Base-by-base conservation (phyloP, 352 stramenopile genomes). In the Phytopythium montanum region DNA sequence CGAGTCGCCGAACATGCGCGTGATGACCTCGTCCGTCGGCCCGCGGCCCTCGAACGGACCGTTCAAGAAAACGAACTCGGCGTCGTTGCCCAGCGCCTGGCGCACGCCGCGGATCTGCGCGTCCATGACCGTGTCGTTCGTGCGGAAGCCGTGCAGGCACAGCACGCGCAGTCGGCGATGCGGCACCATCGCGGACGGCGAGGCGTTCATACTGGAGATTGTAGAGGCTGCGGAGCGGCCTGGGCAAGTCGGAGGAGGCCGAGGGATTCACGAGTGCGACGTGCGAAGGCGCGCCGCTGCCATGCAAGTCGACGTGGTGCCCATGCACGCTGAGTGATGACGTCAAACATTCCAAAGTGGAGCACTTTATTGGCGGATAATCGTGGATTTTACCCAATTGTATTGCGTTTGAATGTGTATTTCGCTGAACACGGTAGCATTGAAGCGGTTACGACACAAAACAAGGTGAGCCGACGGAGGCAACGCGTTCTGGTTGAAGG, bases 61-160 rank as follows among this genome's bases (percentile, higher is more conserved):
- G 28, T 94, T 80, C 29, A 94, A 63, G 52, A 83, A 92, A 45
- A 88, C 66, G 56, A 88, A 92, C 66, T 91, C 85, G 48, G 76
- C 70, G 31, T 69, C 65, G 31, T 76, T 69, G 7, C 79, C 85
- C 31, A 94, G 62, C n/a, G 71, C 78, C 2, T 81, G 61, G 26
- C 75, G 80, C 21, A 94, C 56, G 0, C 76, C 77, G 16, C 72
- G 75, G 7, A 68, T 81, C 65, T 94, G 85, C 59, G 72, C 75
- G 59, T 81, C 57, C 81, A 94, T 92, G 44, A 94, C 77, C 58
- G 83, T 75, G 38, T 50, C 41, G 50, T 94, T 94, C 5, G 80
- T 90, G 39, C 81, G 84, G 60, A 81, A 81, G 45, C 84, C 84
- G 48, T 92, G 85, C 6, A 92, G 70, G 56, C 81, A 92, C 38